Evolutionary conservation across 2,329 filamentous ascomycete species (phyloP).

Genomic region (Periconia sp.): DNA sequence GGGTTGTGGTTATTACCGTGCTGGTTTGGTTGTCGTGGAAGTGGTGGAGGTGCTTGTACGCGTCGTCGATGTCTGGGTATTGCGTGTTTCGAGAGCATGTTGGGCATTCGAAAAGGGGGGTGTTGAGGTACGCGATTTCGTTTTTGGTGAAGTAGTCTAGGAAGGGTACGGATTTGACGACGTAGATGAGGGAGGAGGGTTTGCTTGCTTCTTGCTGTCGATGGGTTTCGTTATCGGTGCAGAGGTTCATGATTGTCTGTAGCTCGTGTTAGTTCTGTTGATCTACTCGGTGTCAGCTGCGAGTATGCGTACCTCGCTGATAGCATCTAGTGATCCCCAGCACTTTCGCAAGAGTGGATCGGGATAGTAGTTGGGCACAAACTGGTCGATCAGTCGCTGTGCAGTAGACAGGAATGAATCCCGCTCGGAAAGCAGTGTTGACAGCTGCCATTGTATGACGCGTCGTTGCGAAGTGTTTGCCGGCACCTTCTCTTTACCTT

Average conservation of each 20-base stretch:
- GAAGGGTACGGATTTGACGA: not conserved
- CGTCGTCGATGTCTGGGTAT: constrained; percentile 2
- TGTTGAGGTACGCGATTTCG: not conserved
- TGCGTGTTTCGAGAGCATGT: not conserved
- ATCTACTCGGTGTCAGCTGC: not conserved
- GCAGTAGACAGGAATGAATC: not conserved
- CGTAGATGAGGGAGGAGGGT: not conserved
- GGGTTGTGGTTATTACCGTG: not conserved
- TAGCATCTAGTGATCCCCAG: constrained; percentile 2
- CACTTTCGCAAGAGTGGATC: constrained; percentile 3
- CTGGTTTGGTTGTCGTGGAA: not conserved
- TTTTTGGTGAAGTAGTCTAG: not conserved
- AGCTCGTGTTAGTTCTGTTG: not conserved
- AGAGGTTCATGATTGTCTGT: not conserved
- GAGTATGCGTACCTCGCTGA: not conserved
- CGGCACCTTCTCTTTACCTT: not conserved
- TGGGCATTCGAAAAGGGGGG: not conserved
- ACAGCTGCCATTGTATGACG: not conserved
- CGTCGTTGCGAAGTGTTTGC: not conserved
- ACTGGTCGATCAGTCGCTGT: constrained; percentile 5
- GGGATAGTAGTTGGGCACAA: constrained; percentile 5
- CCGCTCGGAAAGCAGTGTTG: not conserved
- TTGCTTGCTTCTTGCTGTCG: not conserved
- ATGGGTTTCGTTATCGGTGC: not conserved
- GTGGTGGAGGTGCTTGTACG: not conserved